phyloP scores from a whole-genome alignment of 305 asterid genomes.

The Fraxinus dipetala region DNA sequence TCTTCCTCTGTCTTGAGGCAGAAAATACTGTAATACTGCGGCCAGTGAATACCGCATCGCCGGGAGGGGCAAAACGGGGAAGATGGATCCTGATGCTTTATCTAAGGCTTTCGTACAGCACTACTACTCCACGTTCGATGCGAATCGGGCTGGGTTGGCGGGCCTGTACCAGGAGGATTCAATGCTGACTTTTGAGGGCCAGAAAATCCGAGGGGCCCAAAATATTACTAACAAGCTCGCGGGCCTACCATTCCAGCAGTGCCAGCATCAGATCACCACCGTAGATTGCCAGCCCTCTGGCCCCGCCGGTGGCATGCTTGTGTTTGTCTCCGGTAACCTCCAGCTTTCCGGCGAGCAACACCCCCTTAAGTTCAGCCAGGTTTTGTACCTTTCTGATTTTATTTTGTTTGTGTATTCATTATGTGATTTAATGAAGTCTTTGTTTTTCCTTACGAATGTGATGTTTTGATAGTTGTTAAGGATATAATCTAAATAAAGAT shows the following conservation, averaged over 20 bases:
- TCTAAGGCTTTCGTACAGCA: constrained; percentile 47
- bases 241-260: constrained; percentile 51
- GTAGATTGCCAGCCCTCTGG: constrained; percentile 49
- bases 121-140: constrained; percentile 44
- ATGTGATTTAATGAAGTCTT: too few relatives aligned
- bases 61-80: background rate
- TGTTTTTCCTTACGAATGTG: too few relatives aligned
- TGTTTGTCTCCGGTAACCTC: constrained; percentile 42
- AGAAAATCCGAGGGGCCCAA: constrained; percentile 40
- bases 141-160: constrained; percentile 38
- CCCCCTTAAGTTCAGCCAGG: constrained; percentile 44
- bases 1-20: too few relatives aligned
- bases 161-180: constrained; percentile 46
- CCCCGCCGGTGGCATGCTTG: constrained; percentile 43
- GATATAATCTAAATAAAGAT: too few relatives aligned
- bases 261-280: constrained; percentile 46
- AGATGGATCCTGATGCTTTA: constrained; percentile 44
- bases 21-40: too few relatives aligned
- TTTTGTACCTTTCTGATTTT: background rate
- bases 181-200: constrained; percentile 48
- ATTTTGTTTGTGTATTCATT: background rate
- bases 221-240: constrained; percentile 38
- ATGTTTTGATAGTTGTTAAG: too few relatives aligned
- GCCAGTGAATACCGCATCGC: too few relatives aligned
- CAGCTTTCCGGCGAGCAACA: constrained; percentile 44